phyloP scores from a whole-genome alignment of 768 basidiomycete species.

The Podaxis carcinomalis region DNA sequence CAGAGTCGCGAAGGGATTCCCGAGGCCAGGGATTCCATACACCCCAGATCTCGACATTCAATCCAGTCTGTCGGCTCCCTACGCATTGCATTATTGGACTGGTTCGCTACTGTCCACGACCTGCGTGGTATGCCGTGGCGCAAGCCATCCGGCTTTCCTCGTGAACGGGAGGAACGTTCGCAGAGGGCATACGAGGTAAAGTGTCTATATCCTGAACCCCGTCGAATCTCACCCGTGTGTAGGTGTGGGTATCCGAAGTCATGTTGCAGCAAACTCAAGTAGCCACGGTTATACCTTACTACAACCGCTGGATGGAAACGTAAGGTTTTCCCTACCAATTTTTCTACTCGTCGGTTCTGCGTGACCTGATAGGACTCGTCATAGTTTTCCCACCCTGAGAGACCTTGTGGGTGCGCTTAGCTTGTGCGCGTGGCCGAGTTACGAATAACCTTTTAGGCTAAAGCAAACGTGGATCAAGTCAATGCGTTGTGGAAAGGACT shows the following conservation, averaged over 20 bases:
- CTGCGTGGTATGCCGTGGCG: constrained; percentile 91
- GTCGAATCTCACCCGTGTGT: constrained; percentile 1
- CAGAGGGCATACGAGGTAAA: constrained; percentile 90
- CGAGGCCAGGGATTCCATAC: constrained; percentile 20
- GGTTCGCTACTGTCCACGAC: constrained; percentile 69
- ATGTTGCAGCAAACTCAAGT: constrained; percentile 99
- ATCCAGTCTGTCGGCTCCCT: constrained; percentile 37
- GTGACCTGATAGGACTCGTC: constrained; percentile 13
- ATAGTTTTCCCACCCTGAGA: constrained; percentile 76
- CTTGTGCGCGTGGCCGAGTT: constrained; percentile 12
- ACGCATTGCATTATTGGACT: constrained; percentile 50
- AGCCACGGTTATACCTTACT: constrained; percentile 90
- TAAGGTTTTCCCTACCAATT: constrained; percentile 26
- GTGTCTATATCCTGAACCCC: not conserved
- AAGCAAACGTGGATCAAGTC: constrained; percentile 75
- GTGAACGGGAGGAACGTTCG: constrained; percentile 55
- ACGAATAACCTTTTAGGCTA: constrained; percentile 39
- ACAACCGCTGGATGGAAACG: constrained; percentile 83
- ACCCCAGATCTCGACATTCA: constrained; percentile 45
- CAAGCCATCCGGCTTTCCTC: constrained; percentile 56
- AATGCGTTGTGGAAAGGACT: constrained; percentile 90
- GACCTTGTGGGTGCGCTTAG: constrained; percentile 52
- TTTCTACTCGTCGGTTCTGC: constrained; percentile 6
- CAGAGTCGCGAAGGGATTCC: constrained; percentile 12
- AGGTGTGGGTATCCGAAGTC: constrained; percentile 91